Percentiles rank a stretch among this genome's conserved stretches.
Evolutionary conservation across 495 filamentous ascomycete species (phyloP).

Genomic region (Penicillium riverlandense): DNA sequence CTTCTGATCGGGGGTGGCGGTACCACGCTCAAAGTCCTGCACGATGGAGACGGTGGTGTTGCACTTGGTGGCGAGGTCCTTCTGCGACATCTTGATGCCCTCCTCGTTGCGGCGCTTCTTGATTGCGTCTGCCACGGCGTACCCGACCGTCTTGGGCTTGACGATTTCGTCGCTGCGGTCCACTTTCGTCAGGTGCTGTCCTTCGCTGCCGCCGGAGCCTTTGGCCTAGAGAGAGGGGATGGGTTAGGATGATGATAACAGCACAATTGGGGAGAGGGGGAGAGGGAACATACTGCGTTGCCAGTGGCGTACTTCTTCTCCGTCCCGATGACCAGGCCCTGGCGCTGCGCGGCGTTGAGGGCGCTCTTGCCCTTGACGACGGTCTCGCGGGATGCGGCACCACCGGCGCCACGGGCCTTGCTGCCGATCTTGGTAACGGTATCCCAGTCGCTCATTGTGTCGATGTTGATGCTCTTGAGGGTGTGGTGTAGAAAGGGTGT

Average conservation of each 20-base stretch:
- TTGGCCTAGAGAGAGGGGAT: conserved; percentile 33
- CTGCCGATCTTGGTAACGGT: conserved; percentile 86
- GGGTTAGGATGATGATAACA: neutral
- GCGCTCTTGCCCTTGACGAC: conserved; percentile 82
- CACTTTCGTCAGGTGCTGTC: conserved; percentile 95
- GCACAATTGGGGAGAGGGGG: neutral
- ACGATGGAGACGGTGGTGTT: conserved; percentile 76
- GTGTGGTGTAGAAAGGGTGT: neutral
- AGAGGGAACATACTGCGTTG: conserved; percentile 60
- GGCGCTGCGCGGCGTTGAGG: conserved; percentile 82
- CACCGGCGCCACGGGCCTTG: conserved; percentile 55
- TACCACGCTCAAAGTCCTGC: conserved; percentile 79
- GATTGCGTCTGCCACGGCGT: conserved; percentile 76
- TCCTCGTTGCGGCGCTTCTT: conserved; percentile 64
- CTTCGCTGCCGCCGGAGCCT: conserved; percentile 59
- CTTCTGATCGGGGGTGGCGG: conserved; percentile 79
- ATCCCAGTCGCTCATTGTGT: conserved; percentile 69
- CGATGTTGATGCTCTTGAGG: conserved; percentile 1
- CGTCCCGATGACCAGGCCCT: conserved; percentile 67
- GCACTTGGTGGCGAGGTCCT: conserved; percentile 90
- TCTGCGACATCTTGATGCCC: conserved; percentile 84
- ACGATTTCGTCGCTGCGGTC: conserved; percentile 97
- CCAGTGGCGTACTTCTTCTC: conserved; percentile 86
- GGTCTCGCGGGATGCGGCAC: conserved; percentile 59
- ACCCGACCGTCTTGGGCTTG: conserved; percentile 85